phyloP scores from a whole-genome alignment of 2,329 filamentous ascomycete species.

The Monosporascus cannonballus region DNA sequence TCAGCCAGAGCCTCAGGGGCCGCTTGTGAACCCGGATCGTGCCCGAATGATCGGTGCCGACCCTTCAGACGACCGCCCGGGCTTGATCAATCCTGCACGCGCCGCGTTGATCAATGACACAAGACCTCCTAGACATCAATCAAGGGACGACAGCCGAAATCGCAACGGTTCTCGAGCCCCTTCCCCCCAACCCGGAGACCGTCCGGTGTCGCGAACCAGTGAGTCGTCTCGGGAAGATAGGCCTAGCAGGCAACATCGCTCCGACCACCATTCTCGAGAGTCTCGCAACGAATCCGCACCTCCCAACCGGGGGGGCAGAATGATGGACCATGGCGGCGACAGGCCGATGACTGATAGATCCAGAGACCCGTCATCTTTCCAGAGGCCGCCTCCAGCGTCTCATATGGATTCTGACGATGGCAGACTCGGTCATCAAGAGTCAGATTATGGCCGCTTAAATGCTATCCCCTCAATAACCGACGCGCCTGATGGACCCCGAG shows the following conservation, averaged over 20 bases:
- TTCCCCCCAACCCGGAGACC: conserved; percentile 44
- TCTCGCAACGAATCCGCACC: conserved; percentile 21
- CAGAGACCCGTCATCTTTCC: conserved; percentile 35
- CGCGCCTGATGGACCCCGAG: conserved; percentile 50
- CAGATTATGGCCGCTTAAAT: conserved; percentile 58
- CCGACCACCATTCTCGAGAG: conserved; percentile 28
- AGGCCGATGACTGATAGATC: conserved; percentile 33
- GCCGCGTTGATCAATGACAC: conserved; percentile 38
- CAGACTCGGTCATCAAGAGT: conserved; percentile 48
- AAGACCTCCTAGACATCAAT: conserved; percentile 29
- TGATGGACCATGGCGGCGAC: conserved; percentile 34
- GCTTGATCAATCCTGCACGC: conserved; percentile 42
- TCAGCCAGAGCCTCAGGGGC: conserved; percentile 31
- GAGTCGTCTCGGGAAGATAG: conserved; percentile 42
- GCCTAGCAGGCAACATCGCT: conserved; percentile 35
- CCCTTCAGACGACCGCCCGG: conserved; percentile 30
- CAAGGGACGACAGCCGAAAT: conserved; percentile 40
- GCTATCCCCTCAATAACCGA: conserved; percentile 38
- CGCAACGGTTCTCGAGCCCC: conserved; percentile 27
- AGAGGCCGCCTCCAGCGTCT: conserved; percentile 24
- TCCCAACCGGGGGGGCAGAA: conserved; percentile 17
- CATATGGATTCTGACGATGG: conserved; percentile 45
- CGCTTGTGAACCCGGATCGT: conserved; percentile 50
- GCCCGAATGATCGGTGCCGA: conserved; percentile 38
- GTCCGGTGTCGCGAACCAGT: conserved; percentile 28